These are phyloP conservation scores for Rhamnella rubrinervis DNA, from an alignment of 331 rosid species.

Conservation along the genomic window DNA sequence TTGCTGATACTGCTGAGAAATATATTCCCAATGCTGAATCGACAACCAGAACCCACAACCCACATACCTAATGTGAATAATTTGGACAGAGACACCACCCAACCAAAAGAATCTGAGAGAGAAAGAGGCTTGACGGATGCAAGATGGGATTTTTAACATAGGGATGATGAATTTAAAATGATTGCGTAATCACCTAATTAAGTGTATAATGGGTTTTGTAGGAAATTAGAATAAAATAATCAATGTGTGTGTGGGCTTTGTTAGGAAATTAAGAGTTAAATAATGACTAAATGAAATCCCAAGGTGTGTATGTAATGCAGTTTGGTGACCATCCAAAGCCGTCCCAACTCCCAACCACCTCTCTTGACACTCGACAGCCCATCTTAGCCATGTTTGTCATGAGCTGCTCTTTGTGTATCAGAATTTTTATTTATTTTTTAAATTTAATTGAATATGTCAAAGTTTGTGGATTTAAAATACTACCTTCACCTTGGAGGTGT, in stretches of 20 bases:
- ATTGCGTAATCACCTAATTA: background rate
- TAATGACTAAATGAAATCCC: background rate
- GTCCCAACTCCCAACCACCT: constrained; percentile 45
- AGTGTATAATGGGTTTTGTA: no score
- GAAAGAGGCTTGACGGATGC: background rate
- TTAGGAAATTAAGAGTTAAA: background rate
- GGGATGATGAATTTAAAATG: constrained; percentile 2
- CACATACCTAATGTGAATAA: background rate
- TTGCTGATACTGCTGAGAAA: background rate
- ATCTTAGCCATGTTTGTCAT: constrained; percentile 22
- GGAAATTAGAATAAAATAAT: background rate
- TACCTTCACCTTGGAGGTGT: no score
- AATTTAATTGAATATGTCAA: background rate
- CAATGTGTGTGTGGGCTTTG: no score
- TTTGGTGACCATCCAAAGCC: constrained; percentile 59
- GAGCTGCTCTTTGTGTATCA: background rate
- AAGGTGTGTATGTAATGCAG: constrained; percentile 7
- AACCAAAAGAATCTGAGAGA: background rate
- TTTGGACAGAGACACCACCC: no score
- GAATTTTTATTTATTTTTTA: no score
- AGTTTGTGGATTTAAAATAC: background rate
- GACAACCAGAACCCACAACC: constrained; percentile 1
- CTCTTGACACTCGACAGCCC: constrained; percentile 22
- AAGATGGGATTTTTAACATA: background rate
- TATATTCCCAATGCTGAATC: constrained; percentile 16